Evolutionary conservation across 2,329 filamentous ascomycete genomes (phyloP), one percentile per base, ranked within the genome.

Genomic region (Fusarium heterosporum): DNA sequence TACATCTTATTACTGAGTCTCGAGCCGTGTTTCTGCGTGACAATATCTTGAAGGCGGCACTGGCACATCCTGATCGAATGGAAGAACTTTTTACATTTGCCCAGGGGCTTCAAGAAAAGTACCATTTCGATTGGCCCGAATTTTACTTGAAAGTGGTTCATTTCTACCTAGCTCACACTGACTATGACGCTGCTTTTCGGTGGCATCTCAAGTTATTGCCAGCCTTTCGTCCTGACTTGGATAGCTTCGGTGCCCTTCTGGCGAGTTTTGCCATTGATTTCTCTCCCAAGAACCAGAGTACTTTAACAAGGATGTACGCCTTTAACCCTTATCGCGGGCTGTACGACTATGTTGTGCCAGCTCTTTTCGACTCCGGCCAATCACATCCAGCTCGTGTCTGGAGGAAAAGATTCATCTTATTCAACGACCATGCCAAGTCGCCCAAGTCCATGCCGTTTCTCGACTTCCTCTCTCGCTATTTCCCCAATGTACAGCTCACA

Each of bases 341-440:
- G 0, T 87, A 87, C 69, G 84, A 87, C 65, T 73, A 76, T 19
- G 55, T 87, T 9, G 78, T 87, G n/a, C 84, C 85, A 4, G 74
- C 80, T 49, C 76, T 87, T 3, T 87, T 83, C 67, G 73, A 78
- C 6, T 74, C 77, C n/a, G 85, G 85, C 2, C 74, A 78, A 32
- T 81, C 81, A 2, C 68, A 68, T 4, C 63, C 82, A 16, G 85
- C 85, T 8, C 76, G 74, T 11, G 64, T 68, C n/a, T 88, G 85
- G 85, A 81, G 85, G 39, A 74, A 74, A 25, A 72, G 78, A 5
- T 77, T 85, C 13, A 59, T 82, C 30, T 61, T 66, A 3, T 76
- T 78, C 45, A 73, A 76, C 17, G 85, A 87, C 60, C 40, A 75
- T 28, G 84, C 85, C 4, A 75, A 72, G 7, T 74, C 74, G 8